Base-by-base conservation (phyloP, 352 stramenopile genomes). In the Phytophthora aleatoria region DNA sequence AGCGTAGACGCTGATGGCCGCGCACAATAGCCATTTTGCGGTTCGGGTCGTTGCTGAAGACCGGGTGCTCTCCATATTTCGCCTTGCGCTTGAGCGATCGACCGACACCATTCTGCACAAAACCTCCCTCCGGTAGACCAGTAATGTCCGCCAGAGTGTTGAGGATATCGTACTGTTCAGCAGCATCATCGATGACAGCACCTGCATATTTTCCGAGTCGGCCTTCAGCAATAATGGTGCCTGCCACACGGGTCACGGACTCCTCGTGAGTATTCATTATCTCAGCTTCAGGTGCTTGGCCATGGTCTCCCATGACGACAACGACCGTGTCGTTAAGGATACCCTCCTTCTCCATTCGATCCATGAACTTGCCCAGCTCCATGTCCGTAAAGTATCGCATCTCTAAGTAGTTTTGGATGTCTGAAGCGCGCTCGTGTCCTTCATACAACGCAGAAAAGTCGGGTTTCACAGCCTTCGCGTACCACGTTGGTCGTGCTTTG, bases 141-240 rank as follows among this genome's bases (percentile, higher is more conserved):
- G 85, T 77, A 13, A 90, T 85, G 31, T 90, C 80, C 0, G 80
- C 78, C 10, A 90, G 43, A 5, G 80, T 90, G 59, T 86, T 90
- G 45, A 89, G 71, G 20, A 74, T 65, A 36, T 89, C 80, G 38
- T 85, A 84, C 16, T 89, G 77, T 9, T 72, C 76, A 8, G 70
- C 70, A 1, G 58, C 64, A 16, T 83, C 70, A 8, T 83, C 66
- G n/a, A 85, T 64, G 6, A 83, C 33, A 43, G 64, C 47, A 0
- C 80, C 80, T 0, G 58, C 71, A 24, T 70, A 62, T 13, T 75
- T 42, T 20, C 76, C 74, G 2, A 89, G 63, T 27, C 77, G 63
- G 0, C 76, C 77, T 48, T 89, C 64, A 1, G 80, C 80, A 43
- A 87, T 78, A 30, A 86, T 31, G 12, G 78, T 64, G 0, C 50